Evolutionary conservation across 2,329 filamentous ascomycete genomes (phyloP).

Genomic region (Polychaeton citri): DNA sequence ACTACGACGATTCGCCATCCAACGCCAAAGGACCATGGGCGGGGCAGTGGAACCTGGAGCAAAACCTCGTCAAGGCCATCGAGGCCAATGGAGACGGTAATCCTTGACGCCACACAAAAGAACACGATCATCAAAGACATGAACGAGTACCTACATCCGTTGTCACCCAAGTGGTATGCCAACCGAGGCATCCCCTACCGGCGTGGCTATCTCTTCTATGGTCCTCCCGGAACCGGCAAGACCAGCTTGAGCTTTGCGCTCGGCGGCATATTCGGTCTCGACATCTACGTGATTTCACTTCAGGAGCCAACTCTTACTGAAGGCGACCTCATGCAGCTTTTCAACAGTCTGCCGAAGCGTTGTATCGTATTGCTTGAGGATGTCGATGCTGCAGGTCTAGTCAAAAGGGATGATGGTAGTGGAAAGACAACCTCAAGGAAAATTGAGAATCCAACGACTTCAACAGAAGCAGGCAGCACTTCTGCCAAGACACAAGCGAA

Average conservation of each 20-base stretch:
- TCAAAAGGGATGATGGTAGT: conserved; percentile 15
- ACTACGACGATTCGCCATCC: conserved; percentile 36
- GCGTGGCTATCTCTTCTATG: conserved; percentile 69
- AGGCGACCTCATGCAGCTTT: conserved; percentile 39
- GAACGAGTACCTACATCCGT: conserved; percentile 63
- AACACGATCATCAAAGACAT: conserved; percentile 54
- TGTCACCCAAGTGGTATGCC: conserved; percentile 65
- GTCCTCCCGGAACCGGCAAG: conserved; percentile 39
- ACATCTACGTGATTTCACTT: conserved; percentile 33
- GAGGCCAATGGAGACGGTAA: conserved; percentile 60
- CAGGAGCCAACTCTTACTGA: conserved; percentile 62
- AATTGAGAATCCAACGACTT: not conserved
- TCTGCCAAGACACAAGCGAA: not conserved
- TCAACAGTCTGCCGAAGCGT: conserved; percentile 28
- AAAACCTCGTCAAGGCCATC: conserved; percentile 43
- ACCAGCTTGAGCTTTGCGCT: conserved; percentile 27
- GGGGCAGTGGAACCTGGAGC: conserved; percentile 26
- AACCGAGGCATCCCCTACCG: conserved; percentile 77
- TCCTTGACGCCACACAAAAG: conserved; percentile 57
- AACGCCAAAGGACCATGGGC: conserved; percentile 24
- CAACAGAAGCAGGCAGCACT: not conserved
- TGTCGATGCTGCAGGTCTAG: conserved; percentile 34
- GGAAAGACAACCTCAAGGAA: conserved; percentile 3
- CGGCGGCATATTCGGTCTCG: conserved; percentile 34
- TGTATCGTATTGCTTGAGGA: conserved; percentile 36